These are phyloP conservation scores for Polytolypa hystricis DNA, from an alignment of 2,329 filamentous ascomycete genomes.

Conservation along the genomic window DNA sequence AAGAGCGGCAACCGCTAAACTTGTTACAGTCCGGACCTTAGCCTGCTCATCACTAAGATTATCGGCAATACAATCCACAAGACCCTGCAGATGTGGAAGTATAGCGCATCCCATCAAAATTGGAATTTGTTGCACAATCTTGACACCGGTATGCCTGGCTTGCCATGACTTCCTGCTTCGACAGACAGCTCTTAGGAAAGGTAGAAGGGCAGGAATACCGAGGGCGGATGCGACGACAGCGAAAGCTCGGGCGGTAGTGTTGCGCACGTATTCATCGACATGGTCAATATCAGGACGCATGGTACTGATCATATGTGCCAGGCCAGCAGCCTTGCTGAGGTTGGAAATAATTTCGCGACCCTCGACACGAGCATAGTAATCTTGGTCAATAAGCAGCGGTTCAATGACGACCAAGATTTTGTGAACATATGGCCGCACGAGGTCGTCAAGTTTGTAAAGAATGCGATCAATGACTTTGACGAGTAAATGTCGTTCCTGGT, in stretches of 20 bases:
- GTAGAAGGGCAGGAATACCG: constrained; percentile 86
- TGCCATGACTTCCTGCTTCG: constrained; percentile 99
- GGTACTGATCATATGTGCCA: constrained; percentile 98
- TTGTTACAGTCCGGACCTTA: constrained; percentile 93
- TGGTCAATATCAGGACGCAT: constrained; percentile 99
- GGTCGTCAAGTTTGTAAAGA: constrained; percentile 93
- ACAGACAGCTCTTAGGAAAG: constrained; percentile 90
- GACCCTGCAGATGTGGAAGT: constrained; percentile 83
- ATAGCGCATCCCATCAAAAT: constrained; percentile 98
- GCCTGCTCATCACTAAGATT: constrained; percentile 97
- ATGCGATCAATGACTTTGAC: constrained; percentile 99
- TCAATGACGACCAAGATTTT: constrained; percentile 99
- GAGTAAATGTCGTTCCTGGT: constrained; percentile 92
- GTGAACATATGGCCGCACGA: constrained; percentile 92
- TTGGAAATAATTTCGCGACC: constrained; percentile 98
- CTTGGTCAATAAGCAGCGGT: constrained; percentile 96
- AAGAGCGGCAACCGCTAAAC: constrained; percentile 83
- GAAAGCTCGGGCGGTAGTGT: constrained; percentile 93
- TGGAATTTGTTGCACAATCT: constrained; percentile 97
- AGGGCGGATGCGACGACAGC: constrained; percentile 93
- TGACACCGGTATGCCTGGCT: constrained; percentile 92
- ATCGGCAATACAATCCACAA: constrained; percentile 92
- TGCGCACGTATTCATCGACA: constrained; percentile 94
- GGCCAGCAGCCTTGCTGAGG: constrained; percentile 86
- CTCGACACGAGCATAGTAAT: constrained; percentile 97